Evolutionary conservation across 768 basidiomycete species (phyloP), one percentile per base, ranked within the genome.

Genomic region (Boletus speciosus): DNA sequence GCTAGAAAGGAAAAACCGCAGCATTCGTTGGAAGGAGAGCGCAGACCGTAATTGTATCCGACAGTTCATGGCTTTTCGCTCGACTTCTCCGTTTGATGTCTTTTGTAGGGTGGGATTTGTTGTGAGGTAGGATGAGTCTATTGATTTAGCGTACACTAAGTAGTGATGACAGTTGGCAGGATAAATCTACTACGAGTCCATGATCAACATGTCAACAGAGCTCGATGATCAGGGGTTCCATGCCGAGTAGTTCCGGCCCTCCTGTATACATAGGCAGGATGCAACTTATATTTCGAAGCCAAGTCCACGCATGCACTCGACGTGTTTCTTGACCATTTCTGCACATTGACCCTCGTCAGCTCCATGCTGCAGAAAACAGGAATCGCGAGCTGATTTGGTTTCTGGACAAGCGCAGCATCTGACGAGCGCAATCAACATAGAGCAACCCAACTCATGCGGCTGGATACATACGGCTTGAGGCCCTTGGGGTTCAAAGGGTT

Each of bases 361-460:
- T 21, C 78, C 71, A 5, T 78, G 65, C 53, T 83, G 81, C 56
- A 98, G 76, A 78, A 97, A 98, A 73, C 97, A 99, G 59, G 94
- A 86, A 71, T 99, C 97, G 11, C 97, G 81, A n/a, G 79, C 80
- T 2, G 86, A 81, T 71, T 98, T 98, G 3, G 94, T 96, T 63
- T 93, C 80, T 2, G 93, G 94, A 66, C 96, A 98, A 40, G 95
- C 96, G 66, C 96, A 98, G 63, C 96, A 98, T 63, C 96, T 98
- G 58, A 47, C 12, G 38, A 51, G 51, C 11, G 27, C 7, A 8
- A 21, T 65, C 29, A 60, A 15, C 25, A 16, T 2, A 14, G 15
- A 50, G 14, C 6, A 15, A 21, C 1, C 1, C 6, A 19, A 19
- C 1, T 5, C 11, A 32, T 29, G 10, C 19, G 27, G 45, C 34